Evolutionary conservation across 257 asterid genomes (phyloP), one percentile per base, ranked within the genome.

Genomic region (Coffea canephora): DNA sequence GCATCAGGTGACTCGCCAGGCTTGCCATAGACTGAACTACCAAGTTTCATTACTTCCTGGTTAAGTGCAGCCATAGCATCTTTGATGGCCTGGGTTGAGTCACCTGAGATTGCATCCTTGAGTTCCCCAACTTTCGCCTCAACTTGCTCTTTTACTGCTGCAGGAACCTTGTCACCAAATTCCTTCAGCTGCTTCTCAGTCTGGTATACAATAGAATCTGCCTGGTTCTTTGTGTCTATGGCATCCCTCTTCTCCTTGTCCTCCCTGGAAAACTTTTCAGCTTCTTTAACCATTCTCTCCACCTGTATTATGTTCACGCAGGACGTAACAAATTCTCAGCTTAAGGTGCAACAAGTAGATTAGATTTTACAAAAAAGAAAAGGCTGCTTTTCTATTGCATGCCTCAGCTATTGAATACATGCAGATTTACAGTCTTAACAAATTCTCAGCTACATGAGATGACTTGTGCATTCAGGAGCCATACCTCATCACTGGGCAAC

Each of bases 171-270:
- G 86, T 96, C 99, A 0, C 97, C 97, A 11, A 96, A 95, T 78
- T 96, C 99, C 87, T 89, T 96, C 87, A 96, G 83, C 86, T 96
- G 99, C 90, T 96, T 96, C 86, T 96, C 97, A 3, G 99, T 94
- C 84, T 96, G 99, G 90, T 96, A 96, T 50, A 92, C 96, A 48
- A 96, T 92, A 1, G 98, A 96, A 83, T 95, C 99, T 0, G 97
- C 99, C 82, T 95, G 99, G 68, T 95, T 95, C 87, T 95, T 95
- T 18, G 99, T 94, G 78, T 95, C 99, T 19, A 95, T 94, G 41
- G 97, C 98, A 39, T 96, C 99, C 86, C 99, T 92, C 91, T 89
- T 96, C 85, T 94, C 99, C 87, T 96, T 96, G 88, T 96, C 99
- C 84, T 96, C 99, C 86, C 94, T 91, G 1, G 99, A 89, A 23